Conservation (phyloP, 805 yeast genomes). For the Yarrowia sp. region DNA sequence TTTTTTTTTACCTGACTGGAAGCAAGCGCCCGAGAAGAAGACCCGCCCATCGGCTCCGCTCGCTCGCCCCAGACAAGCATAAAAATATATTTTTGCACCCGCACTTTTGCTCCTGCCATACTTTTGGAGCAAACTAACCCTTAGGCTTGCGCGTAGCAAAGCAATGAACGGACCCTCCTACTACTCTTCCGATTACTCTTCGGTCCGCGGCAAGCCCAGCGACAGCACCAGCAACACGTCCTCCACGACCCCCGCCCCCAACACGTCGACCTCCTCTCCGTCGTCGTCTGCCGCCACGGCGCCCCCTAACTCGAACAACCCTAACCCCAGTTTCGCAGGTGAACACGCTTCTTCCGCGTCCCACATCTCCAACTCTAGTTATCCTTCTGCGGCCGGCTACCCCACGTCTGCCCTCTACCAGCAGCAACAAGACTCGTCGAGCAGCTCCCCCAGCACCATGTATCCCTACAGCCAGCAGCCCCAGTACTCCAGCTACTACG, state of each 20-base stretch:
- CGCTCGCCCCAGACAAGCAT: no score
- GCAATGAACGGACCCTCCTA: slow-evolving; percentile 22
- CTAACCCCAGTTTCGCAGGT: slow-evolving; percentile 19
- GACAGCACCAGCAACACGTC: not conserved
- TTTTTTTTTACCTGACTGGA: no score
- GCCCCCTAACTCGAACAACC: slow-evolving; percentile 8
- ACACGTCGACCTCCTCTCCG: not conserved
- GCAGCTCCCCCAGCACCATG: slow-evolving; percentile 14
- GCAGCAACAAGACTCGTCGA: slow-evolving; percentile 9
- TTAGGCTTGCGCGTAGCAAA: not conserved
- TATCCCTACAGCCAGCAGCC: slow-evolving; percentile 27
- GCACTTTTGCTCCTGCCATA: not conserved
- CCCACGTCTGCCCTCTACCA: slow-evolving; percentile 22
- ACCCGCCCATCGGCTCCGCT: no score
- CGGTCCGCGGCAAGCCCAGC: not conserved
- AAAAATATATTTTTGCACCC: not conserved
- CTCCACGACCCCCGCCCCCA: not conserved
- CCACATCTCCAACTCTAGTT: slow-evolving; percentile 2
- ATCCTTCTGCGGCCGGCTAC: slow-evolving; percentile 18
- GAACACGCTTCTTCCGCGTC: slow-evolving; percentile 8
- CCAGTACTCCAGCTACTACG: slow-evolving; percentile 26
- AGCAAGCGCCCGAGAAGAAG: no score
- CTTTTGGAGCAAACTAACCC: slow-evolving; percentile 12
- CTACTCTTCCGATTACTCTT: slow-evolving; percentile 21
- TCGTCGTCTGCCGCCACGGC: not conserved